Evolutionary conservation across 257 asterid species (phyloP), one percentile per base, ranked within the genome.

Genomic region (Solanum habrochaites): DNA sequence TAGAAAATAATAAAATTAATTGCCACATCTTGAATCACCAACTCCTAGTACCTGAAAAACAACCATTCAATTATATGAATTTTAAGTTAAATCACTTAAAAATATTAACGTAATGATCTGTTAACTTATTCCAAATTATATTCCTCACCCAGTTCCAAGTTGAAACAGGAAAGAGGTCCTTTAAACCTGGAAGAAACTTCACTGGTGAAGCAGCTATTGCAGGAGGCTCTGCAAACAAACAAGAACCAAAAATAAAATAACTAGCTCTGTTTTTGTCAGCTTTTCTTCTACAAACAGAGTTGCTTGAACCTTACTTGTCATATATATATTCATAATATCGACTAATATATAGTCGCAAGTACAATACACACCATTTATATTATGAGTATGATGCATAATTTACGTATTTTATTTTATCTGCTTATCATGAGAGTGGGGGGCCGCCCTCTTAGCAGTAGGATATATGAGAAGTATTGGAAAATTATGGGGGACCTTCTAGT

Each of bases 141-240:
- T 32, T 78, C 81, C 88, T 31, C 69, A 90, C 92, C 90, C 92
- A 85, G 90, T 88, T 74, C 88, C 88, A 14, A 90, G 92, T 73
- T 90, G 80, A 73, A 90, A 90, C n/a, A 47, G 92, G 92, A 31
- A 90, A 89, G 6, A 81, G 85, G 4, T 88, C 90, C 18, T 60
- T 52, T 71, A 86, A 88, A 27, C 92, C 90, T 9, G 92, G 92
- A 85, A 90, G 90, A 80, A 69, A 85, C 69, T 78, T 60, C 60
- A 90, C 86, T 66, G 47, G 2, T 42, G 74, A 86, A 58, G 52
- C 88, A 78, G 58, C 88, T 25, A 69, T 32, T 20, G 52, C 86
- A n/a, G 18, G 43, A n/a, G 18, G 43, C 66, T 40, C 49, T 67
- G 29, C 14, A 9, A 9, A 47, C 74, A 78, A 78, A 45, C 15